Evolutionary conservation across 257 asterid genomes (phyloP), one percentile per base, ranked within the genome.

Genomic region (Solanum pinnatisectum): DNA sequence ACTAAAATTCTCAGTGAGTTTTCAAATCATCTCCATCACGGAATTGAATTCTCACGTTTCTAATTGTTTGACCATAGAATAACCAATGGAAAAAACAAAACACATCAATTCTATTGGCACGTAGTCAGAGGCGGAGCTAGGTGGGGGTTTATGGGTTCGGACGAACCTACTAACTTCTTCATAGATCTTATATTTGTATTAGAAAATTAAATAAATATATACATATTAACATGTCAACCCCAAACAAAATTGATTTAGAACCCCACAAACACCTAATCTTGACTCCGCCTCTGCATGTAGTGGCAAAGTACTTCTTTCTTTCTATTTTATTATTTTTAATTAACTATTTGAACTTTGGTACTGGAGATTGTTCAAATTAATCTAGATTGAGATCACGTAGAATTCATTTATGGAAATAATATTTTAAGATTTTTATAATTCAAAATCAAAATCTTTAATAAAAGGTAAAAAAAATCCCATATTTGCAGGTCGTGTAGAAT

Each of bases 361-460:
- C 25, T 22, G 0, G 5, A 22, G 67, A 59, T 22, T 59, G 22
- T 59, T 59, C 25, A 20, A 59, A 59, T 0, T 59, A 59, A 7
- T 59, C 10, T 56, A 56, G 65, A 56, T 0, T 22, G 67, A 20
- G 25, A 10, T 63, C 15, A 63, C 12, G 6, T 63, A 63, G 14
- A 63, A 63, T 9, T 63, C 30, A 63, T 0, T 22, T 63, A 63
- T 23, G 15, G 32, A 63, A 23, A 23, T 63, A 63, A 10, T 56
- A 22, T 22, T 63, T 63, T 4, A 63, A 63, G 30, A 23, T 63
- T 23, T 23, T 9, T 63, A 22, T 63, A 63, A 23, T 10, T 63
- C 30, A 63, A 63, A 63, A 0, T 63, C 30, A 63, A 23, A 9
- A 9, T 63, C 7, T 63, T 10, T 23, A 10, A 10, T 0, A 0